Base-by-base conservation (phyloP, 2,329 filamentous ascomycete genomes). In the Neonectria punicea region DNA sequence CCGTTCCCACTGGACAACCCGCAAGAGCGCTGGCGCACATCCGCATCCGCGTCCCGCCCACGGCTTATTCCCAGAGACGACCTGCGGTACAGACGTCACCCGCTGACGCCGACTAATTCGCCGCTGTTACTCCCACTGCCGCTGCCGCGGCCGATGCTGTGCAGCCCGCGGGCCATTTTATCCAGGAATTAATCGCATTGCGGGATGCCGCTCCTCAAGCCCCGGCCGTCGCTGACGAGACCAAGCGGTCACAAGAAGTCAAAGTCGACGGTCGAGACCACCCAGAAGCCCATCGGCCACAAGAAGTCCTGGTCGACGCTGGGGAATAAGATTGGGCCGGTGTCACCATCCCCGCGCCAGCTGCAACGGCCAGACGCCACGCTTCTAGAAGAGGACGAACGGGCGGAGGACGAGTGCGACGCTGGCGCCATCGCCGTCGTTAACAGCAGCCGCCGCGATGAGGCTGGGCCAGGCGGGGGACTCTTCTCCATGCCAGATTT, bases 141-240 rank as follows among this genome's bases (percentile, higher is more conserved):
- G 55, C 43, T 16, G 54, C 44, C 43, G 39, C 49, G 30, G 55
- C 51, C 41, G 55, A 55, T 59, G 61, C 53, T 55, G 61, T 32
- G 61, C 56, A 18, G 56, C 44, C 25, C 43, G 25, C 36, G 53
- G 41, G 43, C 53, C 36, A 54, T 30, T 44, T 43, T 14, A 4
- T 20, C 14, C 50, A 53, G n/a, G 25, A 53, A 25, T 36, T 6
- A 22, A 22, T 22, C 6, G 25, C 25, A 5, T 6, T 60, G 49
- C 28, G 49, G 36, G n/a, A 73, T 73, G 71, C 71, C 71, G 65
- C 62, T 73, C 49, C 71, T 59, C 53, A 73, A 73, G 44, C 13
- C 63, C 39, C 71, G 68, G 60, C 71, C 71, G 53, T 72, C 69
- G 41, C 58, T 47, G 30, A 43, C n/a, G 7, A 58, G 67, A 53